Conservation (phyloP, 345 rosid genomes). For the Linum tenue region DNA sequence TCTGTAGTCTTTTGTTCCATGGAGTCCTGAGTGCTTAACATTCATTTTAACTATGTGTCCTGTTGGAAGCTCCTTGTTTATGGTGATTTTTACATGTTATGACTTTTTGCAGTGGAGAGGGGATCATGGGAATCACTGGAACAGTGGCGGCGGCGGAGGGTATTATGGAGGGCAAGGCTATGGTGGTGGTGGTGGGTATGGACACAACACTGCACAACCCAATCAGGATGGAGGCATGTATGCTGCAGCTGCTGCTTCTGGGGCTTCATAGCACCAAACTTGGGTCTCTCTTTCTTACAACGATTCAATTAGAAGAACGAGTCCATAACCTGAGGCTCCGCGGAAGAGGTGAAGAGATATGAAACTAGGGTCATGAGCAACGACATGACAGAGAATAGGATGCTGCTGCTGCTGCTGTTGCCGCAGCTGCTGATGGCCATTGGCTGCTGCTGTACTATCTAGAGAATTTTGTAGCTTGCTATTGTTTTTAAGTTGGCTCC, state of each 20-base stretch:
- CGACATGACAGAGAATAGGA: too few species aligned
- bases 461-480: too few species aligned
- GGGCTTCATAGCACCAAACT: slow-evolving; percentile 37
- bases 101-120: slow-evolving; percentile 62
- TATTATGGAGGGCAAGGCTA: slow-evolving; percentile 60
- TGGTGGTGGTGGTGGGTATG: slow-evolving; percentile 34
- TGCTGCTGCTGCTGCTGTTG: too few species aligned
- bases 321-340: too few species aligned
- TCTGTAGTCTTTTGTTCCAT: too few species aligned
- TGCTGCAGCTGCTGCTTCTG: slow-evolving; percentile 55
- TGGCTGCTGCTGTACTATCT: too few species aligned
- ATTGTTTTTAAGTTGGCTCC: too few species aligned
- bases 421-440: too few species aligned
- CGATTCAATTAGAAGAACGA: too few species aligned
- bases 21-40: not conserved
- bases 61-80: not conserved
- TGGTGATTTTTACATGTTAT: not conserved
- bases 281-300: too few species aligned
- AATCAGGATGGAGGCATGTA: slow-evolving; percentile 46
- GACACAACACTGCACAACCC: slow-evolving; percentile 31
- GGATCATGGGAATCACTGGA: slow-evolving; percentile 61
- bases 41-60: not conserved
- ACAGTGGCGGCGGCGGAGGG: slow-evolving; percentile 55
- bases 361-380: too few species aligned
- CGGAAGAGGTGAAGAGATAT: too few species aligned